phyloP scores from a whole-genome alignment of 441 rosid species.

The Croton laevigatus region DNA sequence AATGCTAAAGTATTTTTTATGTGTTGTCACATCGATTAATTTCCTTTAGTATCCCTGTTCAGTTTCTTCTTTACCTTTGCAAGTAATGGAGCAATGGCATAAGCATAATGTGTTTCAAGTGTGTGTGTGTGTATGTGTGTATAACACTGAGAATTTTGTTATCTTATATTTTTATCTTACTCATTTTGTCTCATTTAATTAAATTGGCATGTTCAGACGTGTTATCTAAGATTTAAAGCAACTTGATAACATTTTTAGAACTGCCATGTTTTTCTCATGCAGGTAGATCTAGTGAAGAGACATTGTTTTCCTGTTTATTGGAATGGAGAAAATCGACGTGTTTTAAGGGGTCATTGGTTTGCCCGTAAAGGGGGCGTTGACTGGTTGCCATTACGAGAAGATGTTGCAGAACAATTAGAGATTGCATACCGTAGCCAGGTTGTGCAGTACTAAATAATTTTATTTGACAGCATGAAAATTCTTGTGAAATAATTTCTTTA shows the following conservation, averaged over 20 bases:
- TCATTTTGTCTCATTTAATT: background rate
- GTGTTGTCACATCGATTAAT: background rate
- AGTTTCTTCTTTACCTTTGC: background rate
- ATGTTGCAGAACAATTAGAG: slow-evolving; percentile 92
- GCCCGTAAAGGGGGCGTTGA: slow-evolving; percentile 90
- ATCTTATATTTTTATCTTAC: background rate
- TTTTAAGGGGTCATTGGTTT: slow-evolving; percentile 98
- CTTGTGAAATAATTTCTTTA: background rate
- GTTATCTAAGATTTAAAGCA: background rate
- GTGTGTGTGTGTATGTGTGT: background rate
- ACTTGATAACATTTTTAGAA: background rate
- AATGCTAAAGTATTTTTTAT: background rate
- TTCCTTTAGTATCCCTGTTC: background rate
- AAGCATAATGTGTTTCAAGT: background rate
- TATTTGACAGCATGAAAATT: background rate
- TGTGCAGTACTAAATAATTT: slow-evolving; percentile 8
- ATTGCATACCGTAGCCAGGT: slow-evolving; percentile 83
- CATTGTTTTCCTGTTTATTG: slow-evolving; percentile 95
- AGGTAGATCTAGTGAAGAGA: slow-evolving; percentile 89
- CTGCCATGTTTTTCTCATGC: slow-evolving; percentile 26
- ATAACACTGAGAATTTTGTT: background rate
- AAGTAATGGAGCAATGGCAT: background rate
- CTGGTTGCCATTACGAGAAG: slow-evolving; percentile 97
- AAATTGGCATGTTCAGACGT: background rate
- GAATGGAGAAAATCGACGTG: slow-evolving; percentile 97